phyloP scores from a whole-genome alignment of 768 basidiomycete species.

The Gloeostereum incarnatum region DNA sequence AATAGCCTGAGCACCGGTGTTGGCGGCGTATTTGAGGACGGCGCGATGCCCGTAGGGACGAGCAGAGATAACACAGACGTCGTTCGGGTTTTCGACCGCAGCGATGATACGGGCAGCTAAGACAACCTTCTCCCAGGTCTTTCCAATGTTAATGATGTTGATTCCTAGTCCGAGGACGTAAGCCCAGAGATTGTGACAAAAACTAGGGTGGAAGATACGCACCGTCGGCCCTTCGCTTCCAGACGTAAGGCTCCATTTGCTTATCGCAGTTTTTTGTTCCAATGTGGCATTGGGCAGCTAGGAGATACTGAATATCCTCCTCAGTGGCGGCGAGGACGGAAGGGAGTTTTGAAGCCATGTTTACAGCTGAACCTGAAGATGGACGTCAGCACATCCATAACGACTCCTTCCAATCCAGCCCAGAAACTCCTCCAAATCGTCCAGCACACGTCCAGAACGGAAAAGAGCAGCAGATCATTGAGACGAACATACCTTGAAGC shows the following conservation, averaged over 20 bases:
- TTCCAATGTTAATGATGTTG: slow-evolving; percentile 96
- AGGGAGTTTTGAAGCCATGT: slow-evolving; percentile 85
- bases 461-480: too few species aligned
- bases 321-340: slow-evolving; percentile 90
- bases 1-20: slow-evolving; percentile 97
- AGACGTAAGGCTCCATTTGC: slow-evolving; percentile 98
- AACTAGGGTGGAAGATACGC: slow-evolving; percentile 18
- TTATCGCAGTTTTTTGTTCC: slow-evolving; percentile 99
- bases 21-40: slow-evolving; percentile 96
- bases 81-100: slow-evolving; percentile 95
- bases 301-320: slow-evolving; percentile 93
- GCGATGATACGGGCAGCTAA: slow-evolving; percentile 97
- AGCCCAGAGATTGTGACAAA: too few species aligned
- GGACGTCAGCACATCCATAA: too few species aligned
- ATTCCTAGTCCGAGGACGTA: slow-evolving; percentile 73
- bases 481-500: too few species aligned
- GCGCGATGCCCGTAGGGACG: slow-evolving; percentile 99
- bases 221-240: slow-evolving; percentile 95
- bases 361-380: slow-evolving; percentile 23
- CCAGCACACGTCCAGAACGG: too few species aligned
- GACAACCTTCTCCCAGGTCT: slow-evolving; percentile 99
- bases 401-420: too few species aligned
- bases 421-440: too few species aligned
- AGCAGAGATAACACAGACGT: slow-evolving; percentile 96
- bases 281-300: slow-evolving; percentile 94